These are phyloP conservation scores for Naematelia aurantialba DNA, from an alignment of 768 basidiomycete species.

Conservation along the genomic window DNA sequence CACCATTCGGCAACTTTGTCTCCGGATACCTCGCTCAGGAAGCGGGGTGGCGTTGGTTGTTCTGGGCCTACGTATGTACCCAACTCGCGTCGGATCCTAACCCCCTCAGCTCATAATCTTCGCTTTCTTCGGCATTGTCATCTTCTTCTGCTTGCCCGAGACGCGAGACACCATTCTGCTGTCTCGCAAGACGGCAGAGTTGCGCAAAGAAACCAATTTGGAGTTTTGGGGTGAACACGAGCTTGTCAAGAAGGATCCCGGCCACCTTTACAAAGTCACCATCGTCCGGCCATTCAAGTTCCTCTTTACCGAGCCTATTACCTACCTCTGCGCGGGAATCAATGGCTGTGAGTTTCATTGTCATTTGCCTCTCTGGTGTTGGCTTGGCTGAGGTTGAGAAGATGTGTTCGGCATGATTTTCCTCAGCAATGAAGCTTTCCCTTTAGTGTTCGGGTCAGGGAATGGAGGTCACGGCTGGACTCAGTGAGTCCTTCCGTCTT, in stretches of 20 bases:
- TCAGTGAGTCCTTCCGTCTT: slow-evolving; percentile 15
- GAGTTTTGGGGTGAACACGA: slow-evolving; percentile 38
- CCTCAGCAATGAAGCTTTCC: slow-evolving; percentile 40
- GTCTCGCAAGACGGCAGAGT: slow-evolving; percentile 13
- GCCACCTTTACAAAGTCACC: slow-evolving; percentile 35
- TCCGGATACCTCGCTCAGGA: slow-evolving; percentile 29
- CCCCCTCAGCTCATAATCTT: slow-evolving; percentile 30
- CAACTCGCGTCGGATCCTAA: background rate
- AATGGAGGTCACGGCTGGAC: slow-evolving; percentile 41
- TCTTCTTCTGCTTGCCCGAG: slow-evolving; percentile 32
- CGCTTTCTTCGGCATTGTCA: slow-evolving; percentile 26
- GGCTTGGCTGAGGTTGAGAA: background rate
- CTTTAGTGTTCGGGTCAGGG: slow-evolving; percentile 34
- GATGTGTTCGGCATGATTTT: slow-evolving; percentile 40
- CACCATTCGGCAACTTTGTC: slow-evolving; percentile 30
- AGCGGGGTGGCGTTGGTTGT: slow-evolving; percentile 30
- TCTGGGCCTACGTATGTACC: slow-evolving; percentile 31
- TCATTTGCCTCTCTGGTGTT: background rate
- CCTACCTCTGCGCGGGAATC: slow-evolving; percentile 36
- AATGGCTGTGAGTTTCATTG: slow-evolving; percentile 25
- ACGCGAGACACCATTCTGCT: slow-evolving; percentile 37
- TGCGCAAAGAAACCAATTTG: slow-evolving; percentile 31
- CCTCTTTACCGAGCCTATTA: slow-evolving; percentile 43
- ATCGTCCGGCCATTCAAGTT: slow-evolving; percentile 41
- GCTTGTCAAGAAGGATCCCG: slow-evolving; percentile 28